Evolutionary conservation across 2,329 filamentous ascomycete genomes (phyloP), one percentile per base, ranked within the genome.

Genomic region (Talaromyces sp.): DNA sequence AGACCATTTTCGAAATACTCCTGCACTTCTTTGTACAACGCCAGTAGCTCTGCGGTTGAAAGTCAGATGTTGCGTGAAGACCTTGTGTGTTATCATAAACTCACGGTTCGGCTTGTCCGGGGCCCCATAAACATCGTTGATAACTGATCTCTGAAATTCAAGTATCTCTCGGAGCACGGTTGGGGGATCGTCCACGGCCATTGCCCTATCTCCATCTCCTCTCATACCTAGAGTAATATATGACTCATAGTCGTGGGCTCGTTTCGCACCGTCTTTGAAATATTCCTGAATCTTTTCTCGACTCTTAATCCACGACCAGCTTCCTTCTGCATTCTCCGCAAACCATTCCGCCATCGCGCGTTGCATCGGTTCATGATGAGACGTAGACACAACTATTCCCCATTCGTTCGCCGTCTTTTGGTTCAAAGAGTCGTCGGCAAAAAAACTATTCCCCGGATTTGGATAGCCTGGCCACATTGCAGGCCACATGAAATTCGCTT

Each of bases 401-500:
- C 87, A 92, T n/a, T 88, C 88, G 70, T 92, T 88, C 0, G 89
- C 88, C 5, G 90, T 82, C 0, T 87, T 85, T 72, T 90, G 88
- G 69, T 88, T 92, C 35, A 83, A 81, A 2, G 85, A 81, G 71
- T 92, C 90, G 67, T 92, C 90, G 1, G 90, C 84, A 71, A 88
- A 86, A 71, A 92, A 90, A 82, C 91, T 90, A 68, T 83, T 85
- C 6, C 83, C 85, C 3, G 54, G 33, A 11, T 57, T 57, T 3
- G 54, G 54, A 41, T 57, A 57, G 3, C 54, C 54, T 19, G 54
- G 54, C 90, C 89, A 92, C 73, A 86, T 81, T 0, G 88, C 84
- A 0, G 90, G 90, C 90, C 90, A 92, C 59, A 92, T 79, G 71
- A 91, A 92, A 74, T 92, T 92, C 16, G 89, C 89, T 43, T 86